Percentiles rank a stretch among this genome's conserved stretches.
Evolutionary conservation across 2,329 filamentous ascomycete species (phyloP).

Genomic region (Diplocarpon rosae): DNA sequence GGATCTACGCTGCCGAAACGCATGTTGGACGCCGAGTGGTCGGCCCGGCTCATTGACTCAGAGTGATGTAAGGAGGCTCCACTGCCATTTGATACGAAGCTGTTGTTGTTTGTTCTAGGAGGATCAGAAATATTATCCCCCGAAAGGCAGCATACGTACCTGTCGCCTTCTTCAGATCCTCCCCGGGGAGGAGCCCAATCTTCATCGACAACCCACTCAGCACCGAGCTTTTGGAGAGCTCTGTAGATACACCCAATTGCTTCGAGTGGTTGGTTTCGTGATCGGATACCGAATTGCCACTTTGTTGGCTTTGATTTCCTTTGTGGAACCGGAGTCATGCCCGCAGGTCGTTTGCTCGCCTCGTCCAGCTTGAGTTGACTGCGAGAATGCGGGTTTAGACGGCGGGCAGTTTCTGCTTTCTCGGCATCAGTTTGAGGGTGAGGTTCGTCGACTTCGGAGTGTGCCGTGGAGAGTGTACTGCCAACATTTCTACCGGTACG

Average conservation of each 20-base stretch:
- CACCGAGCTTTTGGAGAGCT: slow-evolving; percentile 76
- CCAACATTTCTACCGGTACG: slow-evolving; percentile 41
- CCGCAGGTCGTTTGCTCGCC: slow-evolving; percentile 45
- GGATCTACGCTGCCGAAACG: slow-evolving; percentile 35
- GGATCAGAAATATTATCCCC: slow-evolving; percentile 7
- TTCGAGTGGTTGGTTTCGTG: slow-evolving; percentile 86
- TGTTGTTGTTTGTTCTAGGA: slow-evolving; percentile 30
- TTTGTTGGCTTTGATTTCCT: slow-evolving; percentile 74
- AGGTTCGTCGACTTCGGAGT: slow-evolving; percentile 30
- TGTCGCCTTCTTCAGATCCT: slow-evolving; percentile 30
- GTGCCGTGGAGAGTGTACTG: slow-evolving; percentile 27
- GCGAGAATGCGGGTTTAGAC: slow-evolving; percentile 76
- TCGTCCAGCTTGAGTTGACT: slow-evolving; percentile 60
- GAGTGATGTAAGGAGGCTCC: slow-evolving; percentile 30
- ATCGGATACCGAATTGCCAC: slow-evolving; percentile 97
- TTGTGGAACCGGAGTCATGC: slow-evolving; percentile 51
- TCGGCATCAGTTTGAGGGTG: slow-evolving; percentile 52
- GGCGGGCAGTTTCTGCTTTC: slow-evolving; percentile 68
- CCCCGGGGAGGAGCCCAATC: slow-evolving; percentile 31
- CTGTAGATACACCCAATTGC: slow-evolving; percentile 93
- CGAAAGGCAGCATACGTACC: slow-evolving; percentile 23
- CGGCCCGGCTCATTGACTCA: slow-evolving; percentile 27
- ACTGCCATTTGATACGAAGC: slow-evolving; percentile 29
- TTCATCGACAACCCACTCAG: slow-evolving; percentile 69
- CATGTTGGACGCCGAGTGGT: slow-evolving; percentile 21